Evolutionary conservation across 2,329 filamentous ascomycete species (phyloP).

Genomic region (Penicillium aurantiogriseum): DNA sequence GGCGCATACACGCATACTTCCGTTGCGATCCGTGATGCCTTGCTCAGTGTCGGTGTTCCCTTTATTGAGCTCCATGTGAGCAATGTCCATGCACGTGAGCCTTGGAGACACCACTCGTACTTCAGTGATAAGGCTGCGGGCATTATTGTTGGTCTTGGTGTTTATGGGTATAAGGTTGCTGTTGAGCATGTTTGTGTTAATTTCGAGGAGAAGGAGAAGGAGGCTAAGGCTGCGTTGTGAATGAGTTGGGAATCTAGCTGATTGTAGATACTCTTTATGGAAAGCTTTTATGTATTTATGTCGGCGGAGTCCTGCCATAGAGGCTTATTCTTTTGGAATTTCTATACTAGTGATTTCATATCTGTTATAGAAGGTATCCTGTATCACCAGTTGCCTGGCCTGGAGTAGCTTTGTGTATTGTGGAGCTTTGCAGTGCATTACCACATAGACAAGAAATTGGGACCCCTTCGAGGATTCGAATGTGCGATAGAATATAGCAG

Average conservation of each 20-base stretch:
- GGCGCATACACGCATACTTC: constrained; percentile 74
- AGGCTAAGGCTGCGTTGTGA: constrained; percentile 22
- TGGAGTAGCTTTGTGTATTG: neutral
- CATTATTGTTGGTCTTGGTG: constrained; percentile 68
- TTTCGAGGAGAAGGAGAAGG: constrained; percentile 34
- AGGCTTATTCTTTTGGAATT: neutral
- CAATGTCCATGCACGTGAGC: constrained; percentile 71
- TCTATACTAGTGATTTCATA: neutral
- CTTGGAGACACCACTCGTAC: constrained; percentile 68
- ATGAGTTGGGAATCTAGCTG: neutral
- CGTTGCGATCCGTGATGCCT: constrained; percentile 71
- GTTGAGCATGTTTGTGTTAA: constrained; percentile 52
- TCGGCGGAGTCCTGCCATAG: neutral
- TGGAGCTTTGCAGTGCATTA: neutral
- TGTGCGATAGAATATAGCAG: neutral
- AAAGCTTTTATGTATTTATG: neutral
- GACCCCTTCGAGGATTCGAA: neutral
- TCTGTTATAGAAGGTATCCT: neutral
- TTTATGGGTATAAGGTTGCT: constrained; percentile 61
- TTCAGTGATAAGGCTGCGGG: constrained; percentile 73
- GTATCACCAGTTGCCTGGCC: neutral
- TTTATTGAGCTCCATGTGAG: constrained; percentile 77
- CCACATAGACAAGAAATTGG: neutral
- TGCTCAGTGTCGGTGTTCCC: constrained; percentile 66
- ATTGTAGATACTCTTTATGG: neutral